These are phyloP conservation scores for Daldinia childiae DNA, from an alignment of 495 filamentous ascomycete species.

Conservation along the genomic window DNA sequence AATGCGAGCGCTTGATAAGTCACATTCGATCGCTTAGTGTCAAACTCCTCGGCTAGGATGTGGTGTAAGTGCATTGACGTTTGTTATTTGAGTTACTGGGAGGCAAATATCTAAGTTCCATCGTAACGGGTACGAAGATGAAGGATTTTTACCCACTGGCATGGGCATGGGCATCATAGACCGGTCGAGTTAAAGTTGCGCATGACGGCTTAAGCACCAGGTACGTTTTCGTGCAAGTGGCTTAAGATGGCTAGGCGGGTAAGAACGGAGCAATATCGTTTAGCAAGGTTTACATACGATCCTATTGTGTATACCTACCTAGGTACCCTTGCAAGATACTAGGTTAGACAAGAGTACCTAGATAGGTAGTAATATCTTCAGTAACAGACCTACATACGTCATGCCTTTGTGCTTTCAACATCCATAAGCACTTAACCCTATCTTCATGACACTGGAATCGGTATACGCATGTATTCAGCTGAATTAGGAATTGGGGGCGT, in stretches of 20 bases:
- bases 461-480: neutral
- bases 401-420: neutral
- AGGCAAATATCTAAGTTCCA: neutral
- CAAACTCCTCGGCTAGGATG: constrained; percentile 17
- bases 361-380: neutral
- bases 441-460: neutral
- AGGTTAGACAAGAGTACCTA: neutral
- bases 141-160: neutral
- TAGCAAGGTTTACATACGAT: neutral
- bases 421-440: neutral
- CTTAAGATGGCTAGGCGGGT: neutral
- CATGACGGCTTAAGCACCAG: neutral
- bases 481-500: neutral
- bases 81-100: neutral
- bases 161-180: neutral
- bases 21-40: constrained; percentile 6
- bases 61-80: neutral
- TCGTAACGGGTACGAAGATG: neutral
- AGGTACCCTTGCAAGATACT: neutral
- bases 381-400: constrained; percentile 5
- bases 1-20: constrained; percentile 14
- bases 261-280: neutral
- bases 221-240: neutral
- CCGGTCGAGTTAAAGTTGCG: neutral
- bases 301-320: neutral